Evolutionary conservation across 208 protist genomes (phyloP), one percentile per base, ranked within the genome.

Genomic region (Crithidia brevicula): DNA sequence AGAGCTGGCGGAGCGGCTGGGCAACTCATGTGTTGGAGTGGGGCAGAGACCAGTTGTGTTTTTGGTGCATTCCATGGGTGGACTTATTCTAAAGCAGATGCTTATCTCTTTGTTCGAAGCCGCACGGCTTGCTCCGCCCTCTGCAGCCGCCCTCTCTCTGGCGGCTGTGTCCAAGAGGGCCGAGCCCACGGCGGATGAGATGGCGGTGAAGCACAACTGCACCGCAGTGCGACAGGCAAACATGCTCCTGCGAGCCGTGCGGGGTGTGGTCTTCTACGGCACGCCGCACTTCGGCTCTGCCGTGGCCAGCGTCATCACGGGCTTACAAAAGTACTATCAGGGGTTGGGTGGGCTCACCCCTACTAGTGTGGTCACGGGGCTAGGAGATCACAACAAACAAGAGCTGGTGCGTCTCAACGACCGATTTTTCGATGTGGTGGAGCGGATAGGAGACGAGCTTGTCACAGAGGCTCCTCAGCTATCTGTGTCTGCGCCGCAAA

Each of bases 281-380:
- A 92, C 86, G 7, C 86, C 86, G 20, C 86, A 92, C 69, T 92
- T 92, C 76, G 86, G 86, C 2, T 81, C 86, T 9, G 73, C 72
- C 4, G 61, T 92, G 18, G 82, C 83, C 6, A 88, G 82, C 51
- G 70, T 89, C 20, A 79, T 89, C 34, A 83, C 86, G 0, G 79
- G 79, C 9, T 34, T 88, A 27, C 66, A 79, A 52, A 71, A 80
- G 36, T 86, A 85, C 61, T 92, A 88, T 62, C 72, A 83, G 40
- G 68, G 70, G 11, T 42, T 86, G 18, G 86, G 82, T 23, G 85
- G 85, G 13, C 60, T 88, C 4, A 79, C 62, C 36, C 81, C 85
- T 13, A 88, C 85, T 1, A 62, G 74, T 11, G 78, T 91, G 56
- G 71, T 91, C 42, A 78, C 85, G 18, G 74, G 81, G 0, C 69